These are phyloP conservation scores for Colletotrichum musicola DNA, from an alignment of 2,329 filamentous ascomycete species.

Conservation along the genomic window DNA sequence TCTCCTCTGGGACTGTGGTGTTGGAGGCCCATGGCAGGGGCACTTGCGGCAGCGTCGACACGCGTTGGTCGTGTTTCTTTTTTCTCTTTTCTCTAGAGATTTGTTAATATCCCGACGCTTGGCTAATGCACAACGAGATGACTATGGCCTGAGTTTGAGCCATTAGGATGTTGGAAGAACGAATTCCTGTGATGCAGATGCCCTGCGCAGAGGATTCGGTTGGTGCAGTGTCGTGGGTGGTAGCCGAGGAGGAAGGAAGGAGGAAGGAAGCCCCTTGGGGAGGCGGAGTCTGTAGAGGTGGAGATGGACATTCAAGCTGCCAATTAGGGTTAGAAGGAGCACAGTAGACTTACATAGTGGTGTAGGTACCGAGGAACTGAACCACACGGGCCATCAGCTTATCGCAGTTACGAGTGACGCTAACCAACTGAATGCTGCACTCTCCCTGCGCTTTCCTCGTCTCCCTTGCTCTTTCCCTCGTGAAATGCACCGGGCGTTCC, in stretches of 20 bases:
- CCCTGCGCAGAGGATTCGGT: too few relatives aligned
- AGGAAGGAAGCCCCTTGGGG: background rate
- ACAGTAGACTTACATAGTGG: background rate
- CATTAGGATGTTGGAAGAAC: background rate
- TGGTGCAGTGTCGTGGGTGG: too few relatives aligned
- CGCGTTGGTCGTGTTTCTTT: background rate
- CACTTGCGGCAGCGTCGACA: too few relatives aligned
- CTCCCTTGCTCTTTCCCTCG: background rate
- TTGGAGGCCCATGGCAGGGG: too few relatives aligned
- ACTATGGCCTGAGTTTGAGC: background rate
- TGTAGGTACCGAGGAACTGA: background rate
- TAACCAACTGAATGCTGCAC: background rate
- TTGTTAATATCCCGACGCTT: background rate
- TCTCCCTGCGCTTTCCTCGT: background rate
- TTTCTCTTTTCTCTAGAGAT: background rate
- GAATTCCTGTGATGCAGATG: too few relatives aligned
- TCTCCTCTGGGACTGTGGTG: background rate
- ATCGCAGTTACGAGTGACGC: slow-evolving; percentile 22
- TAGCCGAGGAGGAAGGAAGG: too few relatives aligned
- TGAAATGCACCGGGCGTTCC: background rate
- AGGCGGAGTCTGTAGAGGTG: background rate
- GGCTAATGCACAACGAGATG: background rate
- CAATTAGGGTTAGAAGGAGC: slow-evolving; percentile 1
- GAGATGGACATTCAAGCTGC: slow-evolving; percentile 12
- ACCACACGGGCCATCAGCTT: slow-evolving; percentile 24